Evolutionary conservation across 768 basidiomycete species (phyloP).

Genomic region (Leccinum imitatum): DNA sequence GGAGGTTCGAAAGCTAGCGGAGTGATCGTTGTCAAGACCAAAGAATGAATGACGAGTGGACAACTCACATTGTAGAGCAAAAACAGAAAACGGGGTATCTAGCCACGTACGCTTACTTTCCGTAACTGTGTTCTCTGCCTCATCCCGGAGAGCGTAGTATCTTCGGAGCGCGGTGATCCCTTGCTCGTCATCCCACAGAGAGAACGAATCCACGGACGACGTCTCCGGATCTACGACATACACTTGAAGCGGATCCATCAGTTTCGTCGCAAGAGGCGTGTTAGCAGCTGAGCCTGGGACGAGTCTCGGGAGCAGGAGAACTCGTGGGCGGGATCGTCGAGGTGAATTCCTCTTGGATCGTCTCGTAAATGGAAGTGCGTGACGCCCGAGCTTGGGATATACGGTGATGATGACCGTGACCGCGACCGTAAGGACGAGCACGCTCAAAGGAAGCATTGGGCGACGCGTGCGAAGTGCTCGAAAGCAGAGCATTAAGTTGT

Average conservation of each 20-base stretch:
- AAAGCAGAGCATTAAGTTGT: slow-evolving; percentile 54
- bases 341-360: slow-evolving; percentile 70
- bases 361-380: slow-evolving; percentile 73
- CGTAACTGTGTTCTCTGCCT: slow-evolving; percentile 61
- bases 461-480: slow-evolving; percentile 53
- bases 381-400: slow-evolving; percentile 64
- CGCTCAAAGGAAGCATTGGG: slow-evolving; percentile 43
- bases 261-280: slow-evolving; percentile 21
- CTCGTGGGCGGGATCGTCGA: slow-evolving; percentile 29
- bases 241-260: slow-evolving; percentile 38
- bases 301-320: slow-evolving; percentile 22
- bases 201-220: slow-evolving; percentile 43
- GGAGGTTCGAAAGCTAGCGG: too few species aligned
- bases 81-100: too few species aligned
- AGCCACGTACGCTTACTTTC: slow-evolving; percentile 39
- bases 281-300: slow-evolving; percentile 29
- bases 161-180: slow-evolving; percentile 62
- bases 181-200: slow-evolving; percentile 66
- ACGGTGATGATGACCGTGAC: slow-evolving; percentile 70
- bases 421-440: slow-evolving; percentile 45
- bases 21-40: too few species aligned
- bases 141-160: slow-evolving; percentile 68
- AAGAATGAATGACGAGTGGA: too few species aligned
- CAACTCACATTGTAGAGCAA: too few species aligned
- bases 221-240: slow-evolving; percentile 59